Base-by-base conservation (phyloP, 176 grass and related monocot genomes). In the Cenchrus purpureus region DNA sequence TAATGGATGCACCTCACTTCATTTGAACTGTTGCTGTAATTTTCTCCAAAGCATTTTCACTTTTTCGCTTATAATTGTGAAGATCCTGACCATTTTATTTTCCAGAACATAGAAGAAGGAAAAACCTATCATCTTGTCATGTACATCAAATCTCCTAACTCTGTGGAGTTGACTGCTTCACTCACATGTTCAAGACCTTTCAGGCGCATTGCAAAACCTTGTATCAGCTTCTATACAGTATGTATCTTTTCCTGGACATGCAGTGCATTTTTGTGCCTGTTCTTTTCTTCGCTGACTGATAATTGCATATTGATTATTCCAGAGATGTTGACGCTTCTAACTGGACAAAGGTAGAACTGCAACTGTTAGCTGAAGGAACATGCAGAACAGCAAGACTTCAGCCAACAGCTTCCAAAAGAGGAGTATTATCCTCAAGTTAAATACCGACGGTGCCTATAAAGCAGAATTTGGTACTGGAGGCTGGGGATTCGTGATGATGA, bases 101-200 rank as follows among this genome's bases (percentile, higher is more conserved):
- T 87, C n/a, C 96, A 98, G 96, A 98, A 98, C 81, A 87, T 98
- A 85, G 91, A 98, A 89, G 82, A 94, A 52, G 89, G 87, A 71
- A 94, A 95, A 81, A 79, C 81, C 66, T 98, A 98, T 76, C 92
- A 95, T 59, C 85, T 95, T 48, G 87, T 90, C 71, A 80, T 98
- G 84, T 78, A 98, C 37, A 40, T 40, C 37, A 40, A 4, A 40
- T 40, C 37, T 40, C 37, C 37, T 40, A 40, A 40, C 37, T 40
- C 37, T 40, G 37, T 40, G 37, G 37, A 40, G 37, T 40, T 40
- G 37, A 40, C 3, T 40, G 37, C 37, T 78, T 88, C 92, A 72
- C 56, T 89, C 9, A 83, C 86, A 63, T 62, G 79, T 59, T 70
- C 59, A 19, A 31, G 22, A 79, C 43, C 59, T 79, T 79, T 64